Base-by-base conservation (phyloP, 352 stramenopile genomes). In the Albugo laibachii region DNA sequence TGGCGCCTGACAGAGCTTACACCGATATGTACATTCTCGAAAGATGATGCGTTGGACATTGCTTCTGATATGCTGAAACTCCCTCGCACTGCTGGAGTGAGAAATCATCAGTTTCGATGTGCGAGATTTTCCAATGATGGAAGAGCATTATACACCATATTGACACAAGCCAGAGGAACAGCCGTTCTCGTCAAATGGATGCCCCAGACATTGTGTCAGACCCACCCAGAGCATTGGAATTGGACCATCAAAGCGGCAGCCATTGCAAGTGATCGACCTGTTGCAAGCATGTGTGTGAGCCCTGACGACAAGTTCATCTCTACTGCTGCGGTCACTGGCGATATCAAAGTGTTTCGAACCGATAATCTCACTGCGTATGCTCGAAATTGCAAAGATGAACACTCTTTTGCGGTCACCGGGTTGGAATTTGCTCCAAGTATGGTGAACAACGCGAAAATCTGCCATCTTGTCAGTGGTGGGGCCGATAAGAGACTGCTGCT, bases 181-280 rank as follows among this genome's bases (percentile, higher is more conserved):
- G 81, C 77, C 10, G 65, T 87, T 50, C 53, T 89, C 40, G 62
- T 89, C 51, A 85, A 85, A 52, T 89, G 77, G 77, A 68, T 68
- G 27, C 77, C 77, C 0, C 59, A 60, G 31, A 85, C 77, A 12
- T 71, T 75, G 36, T 60, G 65, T 2, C 77, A 89, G 55, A 65
- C 66, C 14, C 71, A 66, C n/a, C 61, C 77, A 19, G 58, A 71
- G n/a, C 61, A 79, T 31, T 89, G 77, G 77, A 47, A 48, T 8
- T 89, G 77, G 77, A 58, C 66, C 5, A 59, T 89, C 10, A 70
- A 69, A 14, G 36, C 53, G 15, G 57, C 53, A 1, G 63, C 65
- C 0, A 59, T 89, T 20, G 72, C 77, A 0, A 71, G 74, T 0
- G 61, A 81, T 20, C 80, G 81, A 21, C 77, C 77, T 0, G 72